Conservation (phyloP, 805 yeast genomes). For the Komagataella pseudopastoris region DNA sequence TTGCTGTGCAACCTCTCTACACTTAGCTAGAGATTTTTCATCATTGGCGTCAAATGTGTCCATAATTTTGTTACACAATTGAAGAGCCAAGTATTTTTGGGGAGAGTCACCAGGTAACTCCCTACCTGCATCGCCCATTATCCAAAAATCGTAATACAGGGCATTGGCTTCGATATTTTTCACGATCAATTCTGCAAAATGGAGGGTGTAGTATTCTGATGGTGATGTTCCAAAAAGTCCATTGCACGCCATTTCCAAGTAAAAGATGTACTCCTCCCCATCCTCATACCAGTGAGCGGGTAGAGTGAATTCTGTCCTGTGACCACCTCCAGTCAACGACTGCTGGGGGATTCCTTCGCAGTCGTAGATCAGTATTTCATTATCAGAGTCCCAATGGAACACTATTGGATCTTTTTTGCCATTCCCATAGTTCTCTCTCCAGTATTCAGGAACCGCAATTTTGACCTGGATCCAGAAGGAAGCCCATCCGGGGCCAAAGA, state of each 20-base stretch:
- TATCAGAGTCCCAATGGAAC: constrained; percentile 74
- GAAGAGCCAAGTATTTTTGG: constrained; percentile 77
- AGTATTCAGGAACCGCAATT: constrained; percentile 47
- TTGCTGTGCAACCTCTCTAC: constrained; percentile 52
- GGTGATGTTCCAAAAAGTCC: constrained; percentile 74
- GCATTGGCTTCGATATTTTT: constrained; percentile 76
- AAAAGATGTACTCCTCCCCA: constrained; percentile 48
- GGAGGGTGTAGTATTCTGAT: constrained; percentile 51
- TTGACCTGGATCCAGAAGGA: constrained; percentile 84
- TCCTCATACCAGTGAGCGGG: constrained; percentile 40
- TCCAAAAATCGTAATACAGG: constrained; percentile 71
- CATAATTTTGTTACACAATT: constrained; percentile 72
- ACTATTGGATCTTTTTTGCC: constrained; percentile 29
- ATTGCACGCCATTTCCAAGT: constrained; percentile 84
- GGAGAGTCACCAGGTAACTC: constrained; percentile 64
- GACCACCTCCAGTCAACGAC: constrained; percentile 81
- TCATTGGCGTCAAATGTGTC: constrained; percentile 68
- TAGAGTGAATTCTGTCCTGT: constrained; percentile 59
- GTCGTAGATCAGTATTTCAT: constrained; percentile 75
- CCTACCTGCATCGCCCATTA: constrained; percentile 82
- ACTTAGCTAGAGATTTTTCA: constrained; percentile 36
- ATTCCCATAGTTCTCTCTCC: constrained; percentile 18
- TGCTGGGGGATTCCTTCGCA: constrained; percentile 56
- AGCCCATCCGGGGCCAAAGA: constrained; percentile 93
- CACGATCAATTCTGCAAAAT: constrained; percentile 62